Base-by-base conservation (phyloP, 306 rosid species). In the Carpinus viminea region DNA sequence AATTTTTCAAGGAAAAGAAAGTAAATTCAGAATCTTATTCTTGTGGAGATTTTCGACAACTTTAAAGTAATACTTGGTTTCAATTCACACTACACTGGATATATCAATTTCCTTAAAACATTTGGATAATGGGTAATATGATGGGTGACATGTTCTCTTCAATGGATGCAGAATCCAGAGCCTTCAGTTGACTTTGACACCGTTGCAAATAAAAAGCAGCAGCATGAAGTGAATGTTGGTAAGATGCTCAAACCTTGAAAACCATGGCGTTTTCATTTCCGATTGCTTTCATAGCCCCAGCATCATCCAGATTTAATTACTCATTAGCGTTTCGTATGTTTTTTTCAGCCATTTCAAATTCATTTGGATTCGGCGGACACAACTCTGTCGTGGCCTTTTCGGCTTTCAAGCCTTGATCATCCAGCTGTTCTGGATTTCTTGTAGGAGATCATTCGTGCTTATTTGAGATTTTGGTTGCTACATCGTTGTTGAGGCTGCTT, bases 321-420 rank as follows among this genome's bases (percentile, higher is more conserved):
- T 82, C 55, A 77, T 26, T 9, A 51, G 4, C 24, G 18, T 26
- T 45, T 73, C n/a, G 20, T 73, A 6, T 54, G 13, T 34, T 81
- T 81, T 81, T 77, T 31, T 77, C 93, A 96, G 98, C 90, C 53
- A 93, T 96, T 76, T 93, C 99, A 51, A 96, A 91, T 85, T 96
- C 99, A 45, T 96, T 96, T 21, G 99, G 98, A 83, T 93, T 96
- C 52, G 98, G 99, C 45, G 98, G 99, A 79, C 99, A 96, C 82
- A 96, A 96, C 83, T 96, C 99, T 15, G 99, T 93, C 0, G 99
- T 91, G 56, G 94, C 91, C 59, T 96, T 96, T 76, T 90, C 99
- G 52, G 94, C 94, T 1, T 93, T 93, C 91, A 90, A 80, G 86
- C 97, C 97, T 54, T 95, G 97, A 95, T 72, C 73, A 43, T 64